Percentiles rank a stretch among this genome's conserved stretches.
phyloP scores from a whole-genome alignment of 495 filamentous ascomycete genomes.

The Daldinia grandis region DNA sequence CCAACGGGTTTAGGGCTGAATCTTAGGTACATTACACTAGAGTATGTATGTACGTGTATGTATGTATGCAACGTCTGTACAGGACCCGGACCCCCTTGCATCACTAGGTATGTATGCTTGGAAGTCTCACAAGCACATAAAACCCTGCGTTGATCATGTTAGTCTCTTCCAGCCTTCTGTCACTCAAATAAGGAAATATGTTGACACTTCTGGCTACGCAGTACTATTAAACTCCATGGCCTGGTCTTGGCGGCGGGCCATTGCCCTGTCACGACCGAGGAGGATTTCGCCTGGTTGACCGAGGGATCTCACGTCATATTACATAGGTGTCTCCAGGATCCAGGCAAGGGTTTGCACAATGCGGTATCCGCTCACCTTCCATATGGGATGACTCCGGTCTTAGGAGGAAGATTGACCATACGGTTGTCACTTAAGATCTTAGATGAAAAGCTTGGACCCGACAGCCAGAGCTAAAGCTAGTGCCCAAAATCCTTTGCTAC shows the following conservation, averaged over 20 bases:
- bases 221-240: constrained; percentile 3
- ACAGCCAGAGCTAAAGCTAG: neutral
- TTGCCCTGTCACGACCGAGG: constrained; percentile 26
- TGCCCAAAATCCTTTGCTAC: constrained; percentile 21
- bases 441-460: constrained; percentile 8
- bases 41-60: too few relatives aligned
- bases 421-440: constrained; percentile 5
- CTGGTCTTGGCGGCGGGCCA: constrained; percentile 22
- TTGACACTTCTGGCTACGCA: constrained; percentile 20
- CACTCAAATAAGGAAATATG: constrained; percentile 31
- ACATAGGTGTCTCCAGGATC: constrained; percentile 21
- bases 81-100: constrained; percentile 22
- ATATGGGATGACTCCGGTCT: constrained; percentile 10
- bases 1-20: constrained; percentile 42
- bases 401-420: constrained; percentile 23
- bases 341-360: constrained; percentile 5
- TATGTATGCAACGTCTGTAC: constrained; percentile 1
- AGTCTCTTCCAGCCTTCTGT: constrained; percentile 14
- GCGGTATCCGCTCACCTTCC: constrained; percentile 23
- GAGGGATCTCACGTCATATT: constrained; percentile 43
- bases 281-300: constrained; percentile 38
- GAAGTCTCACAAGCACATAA: constrained; percentile 21
- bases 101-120: constrained; percentile 26
- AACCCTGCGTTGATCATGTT: constrained; percentile 40
- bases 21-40: constrained; percentile 33